Conservation (phyloP, 768 basidiomycete species). For the Phaeotremella fagi region DNA sequence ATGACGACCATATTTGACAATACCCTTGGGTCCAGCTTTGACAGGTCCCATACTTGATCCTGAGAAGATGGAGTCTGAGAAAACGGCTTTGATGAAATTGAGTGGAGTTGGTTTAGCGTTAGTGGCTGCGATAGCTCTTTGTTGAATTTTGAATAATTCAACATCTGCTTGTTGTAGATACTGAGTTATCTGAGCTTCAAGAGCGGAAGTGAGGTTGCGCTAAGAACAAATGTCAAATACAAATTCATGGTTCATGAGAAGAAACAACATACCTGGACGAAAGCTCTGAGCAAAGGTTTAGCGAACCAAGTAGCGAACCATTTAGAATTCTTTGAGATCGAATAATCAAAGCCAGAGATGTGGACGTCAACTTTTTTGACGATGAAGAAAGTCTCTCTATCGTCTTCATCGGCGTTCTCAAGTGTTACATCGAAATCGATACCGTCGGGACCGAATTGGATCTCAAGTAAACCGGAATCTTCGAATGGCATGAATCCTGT, state of each 20-base stretch:
- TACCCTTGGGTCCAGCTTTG: constrained; percentile 42
- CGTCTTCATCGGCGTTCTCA: constrained; percentile 49
- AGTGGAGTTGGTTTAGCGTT: constrained; percentile 53
- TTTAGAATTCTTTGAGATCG: constrained; percentile 45
- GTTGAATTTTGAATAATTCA: constrained; percentile 69
- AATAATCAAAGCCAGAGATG: constrained; percentile 47
- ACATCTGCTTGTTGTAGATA: constrained; percentile 43
- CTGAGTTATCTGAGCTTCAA: constrained; percentile 46
- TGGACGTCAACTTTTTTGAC: constrained; percentile 49
- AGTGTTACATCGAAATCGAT: constrained; percentile 49
- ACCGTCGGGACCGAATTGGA: constrained; percentile 49
- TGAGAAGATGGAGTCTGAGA: constrained; percentile 46
- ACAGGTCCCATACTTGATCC: constrained; percentile 17
- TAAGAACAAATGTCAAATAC: constrained; percentile 1
- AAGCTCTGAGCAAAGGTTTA: constrained; percentile 41
- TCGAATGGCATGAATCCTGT: constrained; percentile 47
- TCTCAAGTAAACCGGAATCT: constrained; percentile 49
- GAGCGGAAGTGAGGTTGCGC: constrained; percentile 43
- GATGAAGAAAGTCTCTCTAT: constrained; percentile 51
- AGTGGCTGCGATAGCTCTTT: constrained; percentile 88
- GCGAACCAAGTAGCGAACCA: constrained; percentile 49
- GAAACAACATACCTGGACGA: constrained; percentile 39
- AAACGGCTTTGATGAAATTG: constrained; percentile 47
- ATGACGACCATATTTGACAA: constrained; percentile 50
- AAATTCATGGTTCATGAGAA: not conserved